Conservation (phyloP, 352 stramenopile species). For the Phytophthora uliginosa region DNA sequence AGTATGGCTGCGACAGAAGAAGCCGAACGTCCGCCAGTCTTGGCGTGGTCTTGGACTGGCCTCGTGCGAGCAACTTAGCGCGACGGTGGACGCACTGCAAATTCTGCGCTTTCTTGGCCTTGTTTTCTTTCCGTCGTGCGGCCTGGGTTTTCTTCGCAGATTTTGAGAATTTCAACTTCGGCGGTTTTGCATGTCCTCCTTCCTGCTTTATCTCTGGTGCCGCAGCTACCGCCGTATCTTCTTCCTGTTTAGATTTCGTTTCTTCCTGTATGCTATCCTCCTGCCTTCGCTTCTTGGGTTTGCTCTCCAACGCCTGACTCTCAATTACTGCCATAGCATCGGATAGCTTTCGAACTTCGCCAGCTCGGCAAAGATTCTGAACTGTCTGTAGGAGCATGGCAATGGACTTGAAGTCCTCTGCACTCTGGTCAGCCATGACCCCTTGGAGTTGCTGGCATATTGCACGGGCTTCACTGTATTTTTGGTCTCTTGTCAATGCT, state of each 20-base stretch:
- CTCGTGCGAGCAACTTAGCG: neutral
- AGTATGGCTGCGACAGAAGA: neutral
- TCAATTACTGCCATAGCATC: conserved; percentile 12
- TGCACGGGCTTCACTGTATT: no score
- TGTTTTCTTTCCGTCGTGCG: neutral
- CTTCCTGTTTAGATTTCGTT: no score
- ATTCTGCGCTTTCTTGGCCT: neutral
- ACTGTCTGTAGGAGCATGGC: no score
- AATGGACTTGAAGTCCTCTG: no score
- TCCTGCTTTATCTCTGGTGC: neutral
- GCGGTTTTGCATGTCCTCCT: no score
- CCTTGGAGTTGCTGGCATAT: no score
- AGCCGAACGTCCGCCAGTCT: neutral
- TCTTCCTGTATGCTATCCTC: neutral
- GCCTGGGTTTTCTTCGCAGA: neutral
- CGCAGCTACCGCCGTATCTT: no score
- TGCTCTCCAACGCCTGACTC: neutral
- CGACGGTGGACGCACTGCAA: neutral
- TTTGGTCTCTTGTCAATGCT: no score
- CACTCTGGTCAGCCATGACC: no score
- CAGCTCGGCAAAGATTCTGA: neutral
- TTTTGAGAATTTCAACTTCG: neutral
- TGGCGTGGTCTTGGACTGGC: neutral
- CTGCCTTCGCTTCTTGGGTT: neutral
- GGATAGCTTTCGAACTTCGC: conserved; percentile 8